Base-by-base conservation (phyloP, 352 stramenopile species). In the Phytophthora idaei region DNA sequence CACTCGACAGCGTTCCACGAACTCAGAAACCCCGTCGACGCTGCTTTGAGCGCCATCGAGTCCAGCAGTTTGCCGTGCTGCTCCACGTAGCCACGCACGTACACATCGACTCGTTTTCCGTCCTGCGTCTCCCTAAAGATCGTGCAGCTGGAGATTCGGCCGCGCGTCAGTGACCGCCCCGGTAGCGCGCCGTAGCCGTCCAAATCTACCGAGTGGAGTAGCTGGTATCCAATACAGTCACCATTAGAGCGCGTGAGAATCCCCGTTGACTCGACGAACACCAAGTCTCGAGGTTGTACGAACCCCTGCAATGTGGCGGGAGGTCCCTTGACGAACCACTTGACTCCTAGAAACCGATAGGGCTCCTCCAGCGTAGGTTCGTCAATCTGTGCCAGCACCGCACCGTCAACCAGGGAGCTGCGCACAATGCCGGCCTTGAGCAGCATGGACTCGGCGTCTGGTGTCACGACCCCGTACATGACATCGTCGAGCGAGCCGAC, bases 401-500 rank as follows among this genome's bases (percentile, higher is more conserved):
- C 69, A 28, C 70, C 70, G 58, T 88, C 77, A 4, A 81, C 60
- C 1, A 87, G 42, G 0, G 69, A 60, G 29, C 71, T 77, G 15
- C 67, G 76, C 25, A 80, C 59, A 31, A 76, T 67, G 34, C 65
- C 69, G 4, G 80, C 67, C 36, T 86, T 78, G 47, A 83, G 68
- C 41, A 83, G 42, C 64, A 85, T 81, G 5, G 69, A 59, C 14
- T 61, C 41, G 31, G 61, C 51, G 44, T 84, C 74, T 25, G 72
- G 69, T 10, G 80, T 78, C 12, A 78, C 41, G 29, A 83, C 54
- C 12, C 83, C 80, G 61, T 83, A 87, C 72, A 92, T 80, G 57
- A 85, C 76, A 60, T 92, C 83, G 62, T 89, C 80, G 8, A 91
- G 73, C 39, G 78, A 77, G 2, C 80, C 80, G 39, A 74, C 52